Base-by-base conservation (phyloP, 164 flowering plant species). In the Kalanchoe fedtschenkoi region DNA sequence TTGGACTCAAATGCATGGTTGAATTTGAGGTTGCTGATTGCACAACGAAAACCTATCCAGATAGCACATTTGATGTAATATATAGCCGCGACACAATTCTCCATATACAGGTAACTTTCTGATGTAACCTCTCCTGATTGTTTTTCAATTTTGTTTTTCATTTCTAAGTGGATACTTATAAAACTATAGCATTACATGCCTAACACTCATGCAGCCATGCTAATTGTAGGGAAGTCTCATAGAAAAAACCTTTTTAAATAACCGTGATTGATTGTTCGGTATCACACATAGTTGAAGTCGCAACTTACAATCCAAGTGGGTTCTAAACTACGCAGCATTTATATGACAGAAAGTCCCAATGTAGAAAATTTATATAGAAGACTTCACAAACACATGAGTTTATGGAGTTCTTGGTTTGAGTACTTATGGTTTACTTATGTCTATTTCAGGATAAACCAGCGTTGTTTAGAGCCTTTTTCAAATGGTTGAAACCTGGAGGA, bases 11-110 rank as follows among this genome's bases (percentile, higher is more conserved):
- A 66, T 89, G 89, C 73, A 69, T 89, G 7, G 96, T 87, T 46
- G 97, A 91, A 68, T 95, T 95, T 74, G 99, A 91, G 61, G 97
- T 89, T 62, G 95, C 96, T 66, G 97, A 92, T 68, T 92, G 98
- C 77, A 89, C 96, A 54, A 89, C 66, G 70, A 89, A 88, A 72
- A 71, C 71, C 6, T 92, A 86, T 59, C 96, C 96, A 54, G 92
- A 82, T 35, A 75, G 72, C 69, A 62, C 88, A 37, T 92, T 88
- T 63, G 95, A 92, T 74, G 98, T 89, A 38, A 89, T 92, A 70
- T 92, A 92, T 70, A 92, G 97, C 69, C 93, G 98, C 11, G 98
- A 92, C 75, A 89, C 97, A 35, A 85, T 92, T 67, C 86, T 89
- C 21, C 98, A 92, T 70, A 89, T 92, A 66, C 95, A 86, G 62